Evolutionary conservation across 108 stramenopile species (phyloP), one percentile per base, ranked within the genome.

Genomic region (Mayamaea pseudoterrestris): DNA sequence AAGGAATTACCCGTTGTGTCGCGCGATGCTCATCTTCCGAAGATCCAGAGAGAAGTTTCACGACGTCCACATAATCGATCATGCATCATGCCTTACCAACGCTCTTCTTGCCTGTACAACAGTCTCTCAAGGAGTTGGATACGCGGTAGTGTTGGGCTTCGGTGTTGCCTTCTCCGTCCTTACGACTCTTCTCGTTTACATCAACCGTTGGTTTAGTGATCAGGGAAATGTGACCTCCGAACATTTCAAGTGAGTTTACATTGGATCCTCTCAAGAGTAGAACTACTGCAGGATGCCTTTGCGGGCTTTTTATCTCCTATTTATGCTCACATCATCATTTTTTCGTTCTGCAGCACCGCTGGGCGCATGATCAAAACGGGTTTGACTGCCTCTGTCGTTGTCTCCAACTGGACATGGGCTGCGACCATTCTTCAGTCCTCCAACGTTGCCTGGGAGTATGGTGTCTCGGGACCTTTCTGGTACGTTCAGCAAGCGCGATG

Each of bases 381-480:
- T 20, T 74, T 94, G 22, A 92, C 85, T 28, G 93, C 93, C 5
- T 69, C 80, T 42, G 90, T 90, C 37, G 85, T 94, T 57, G 84
- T 89, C 18, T 77, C 74, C 42, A 81, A 89, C 55, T 94, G 93
- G 93, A 94, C 93, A 41, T 94, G 93, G 93, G 93, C 90, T 9
- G 90, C 93, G 16, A 92, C 93, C 18, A 82, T 94, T 30, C 88
- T 94, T 35, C 93, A 94, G 60, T 82, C 79, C 44, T 85, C 85
- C 43, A 94, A 94, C 56, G 93, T 94, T 17, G 93, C 93, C n/a
- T 94, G 81, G 80, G 45, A 65, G 14, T 94, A 87, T 47, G 93
- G 93, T 47, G 87, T 93, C 18, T 84, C 84, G 21, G 92, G 92
- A 23, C 92, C 92, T 17, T 93, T 93, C 68, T 93, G 92, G 92